Percentiles rank a stretch among this genome's conserved stretches.
Conservation (phyloP, 2,329 filamentous ascomycete genomes). For the Monilinia fructicola region DNA sequence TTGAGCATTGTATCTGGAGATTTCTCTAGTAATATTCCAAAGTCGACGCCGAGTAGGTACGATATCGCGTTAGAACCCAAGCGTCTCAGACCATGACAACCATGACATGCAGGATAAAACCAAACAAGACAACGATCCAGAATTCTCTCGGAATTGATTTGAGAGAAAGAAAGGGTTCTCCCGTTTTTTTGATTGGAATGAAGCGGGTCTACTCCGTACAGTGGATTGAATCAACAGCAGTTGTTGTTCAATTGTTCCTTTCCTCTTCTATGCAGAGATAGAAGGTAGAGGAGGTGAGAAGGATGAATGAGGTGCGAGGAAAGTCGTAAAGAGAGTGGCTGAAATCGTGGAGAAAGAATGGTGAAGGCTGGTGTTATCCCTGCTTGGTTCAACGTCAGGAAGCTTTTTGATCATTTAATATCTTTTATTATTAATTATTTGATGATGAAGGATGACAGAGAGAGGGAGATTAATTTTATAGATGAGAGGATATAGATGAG, state of each 20-base stretch:
- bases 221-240: background rate
- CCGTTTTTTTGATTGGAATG: constrained; percentile 14
- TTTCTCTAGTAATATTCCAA: constrained; percentile 8
- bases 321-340: constrained; percentile 20
- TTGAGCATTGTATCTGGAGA: constrained; percentile 30
- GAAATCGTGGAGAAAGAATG: constrained; percentile 23
- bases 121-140: background rate
- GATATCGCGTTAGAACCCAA: constrained; percentile 7
- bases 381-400: background rate
- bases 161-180: background rate
- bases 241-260: constrained; percentile 12
- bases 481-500: background rate
- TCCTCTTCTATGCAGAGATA: background rate
- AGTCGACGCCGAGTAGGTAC: constrained; percentile 17
- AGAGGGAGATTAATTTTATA: no score
- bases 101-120: constrained; percentile 13
- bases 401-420: no score
- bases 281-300: no score
- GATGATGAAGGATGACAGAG: background rate
- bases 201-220: constrained; percentile 10
- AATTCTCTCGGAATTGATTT: constrained; percentile 9
- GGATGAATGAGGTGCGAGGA: background rate
- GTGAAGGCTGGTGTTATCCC: constrained; percentile 22
- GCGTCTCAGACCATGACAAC: constrained; percentile 15
- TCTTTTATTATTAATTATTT: no score